Percentiles rank a stretch among this genome's conserved stretches.
These are phyloP conservation scores for Deakozyma indianensis DNA, from an alignment of 805 yeast species.

Conservation along the genomic window DNA sequence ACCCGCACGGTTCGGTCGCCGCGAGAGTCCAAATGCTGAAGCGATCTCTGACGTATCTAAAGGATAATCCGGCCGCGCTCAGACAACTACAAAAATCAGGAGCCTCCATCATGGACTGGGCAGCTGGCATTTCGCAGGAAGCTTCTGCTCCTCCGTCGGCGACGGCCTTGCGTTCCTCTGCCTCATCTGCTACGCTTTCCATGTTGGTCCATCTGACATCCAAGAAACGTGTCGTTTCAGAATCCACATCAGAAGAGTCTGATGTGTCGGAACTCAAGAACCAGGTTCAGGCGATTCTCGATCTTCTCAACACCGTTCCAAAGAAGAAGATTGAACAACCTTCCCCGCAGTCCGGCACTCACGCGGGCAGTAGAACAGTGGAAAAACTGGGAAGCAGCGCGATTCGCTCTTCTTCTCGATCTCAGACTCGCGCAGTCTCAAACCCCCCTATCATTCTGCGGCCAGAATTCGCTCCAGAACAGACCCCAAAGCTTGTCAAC, in stretches of 20 bases:
- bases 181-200: neutral
- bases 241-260: neutral
- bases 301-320: conserved; percentile 25
- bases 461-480: neutral
- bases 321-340: neutral
- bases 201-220: neutral
- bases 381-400: neutral
- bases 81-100: neutral
- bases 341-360: neutral
- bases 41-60: neutral
- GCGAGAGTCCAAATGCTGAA: neutral
- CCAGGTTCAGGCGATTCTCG: conserved; percentile 9
- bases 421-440: neutral
- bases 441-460: conserved; percentile 1
- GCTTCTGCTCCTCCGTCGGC: neutral
- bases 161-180: neutral
- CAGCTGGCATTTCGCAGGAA: neutral
- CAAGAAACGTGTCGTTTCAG: neutral
- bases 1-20: neutral
- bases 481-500: neutral
- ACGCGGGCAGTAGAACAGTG: neutral
- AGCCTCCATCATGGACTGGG: conserved; percentile 1
- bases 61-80: conserved; percentile 1
- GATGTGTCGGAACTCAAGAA: neutral
- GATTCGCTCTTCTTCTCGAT: neutral